Base-by-base conservation (phyloP, 805 yeast species). In the Hanseniaspora opuntiae region DNA sequence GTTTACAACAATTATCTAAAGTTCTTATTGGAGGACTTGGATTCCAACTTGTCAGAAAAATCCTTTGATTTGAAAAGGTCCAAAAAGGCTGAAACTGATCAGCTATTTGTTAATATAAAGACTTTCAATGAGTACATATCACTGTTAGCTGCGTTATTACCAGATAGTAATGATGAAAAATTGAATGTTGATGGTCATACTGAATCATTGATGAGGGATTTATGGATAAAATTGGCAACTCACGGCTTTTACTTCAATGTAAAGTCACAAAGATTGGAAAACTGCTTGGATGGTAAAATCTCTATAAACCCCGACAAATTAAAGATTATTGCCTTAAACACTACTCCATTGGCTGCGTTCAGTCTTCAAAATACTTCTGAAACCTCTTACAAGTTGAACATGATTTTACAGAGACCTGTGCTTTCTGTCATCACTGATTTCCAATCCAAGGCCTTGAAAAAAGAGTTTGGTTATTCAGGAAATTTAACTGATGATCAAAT, bases 141-240 rank as follows among this genome's bases (percentile, higher is more conserved):
- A 39, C 96, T 96, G 0, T 72, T 90, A 56, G 93, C 97, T 0
- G 73, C 71, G 24, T 67, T 89, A 39, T 68, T 89, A 53, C 96
- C 96, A 3, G 68, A 71, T 37, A 71, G 74, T 7, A 71, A 71
- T 35, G 73, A 74, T 30, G 59, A 63, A 5, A 37, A 17, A 7
- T 4, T 44, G 8, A n/a, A 36, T 16, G 22, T 19, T 3, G 46
- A 51, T 19, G 16, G 25, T 0, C 42, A 44, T 19, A 17, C 39
- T 28, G 32, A 37, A 2, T 42, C 54, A 45, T 70, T 81, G 56
- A 86, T 90, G 71, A 76, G 94, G 62, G 84, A 93, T 65, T 79
- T 87, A 44, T 93, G 99, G 99, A 87, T 86, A 65, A 93, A 90
- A 62, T 72, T 93, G 74, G 90, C 82, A 4, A 84, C 89, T 28